Evolutionary conservation across 306 rosid species (phyloP), one percentile per base, ranked within the genome.

Genomic region (Gastrolobium villosum): DNA sequence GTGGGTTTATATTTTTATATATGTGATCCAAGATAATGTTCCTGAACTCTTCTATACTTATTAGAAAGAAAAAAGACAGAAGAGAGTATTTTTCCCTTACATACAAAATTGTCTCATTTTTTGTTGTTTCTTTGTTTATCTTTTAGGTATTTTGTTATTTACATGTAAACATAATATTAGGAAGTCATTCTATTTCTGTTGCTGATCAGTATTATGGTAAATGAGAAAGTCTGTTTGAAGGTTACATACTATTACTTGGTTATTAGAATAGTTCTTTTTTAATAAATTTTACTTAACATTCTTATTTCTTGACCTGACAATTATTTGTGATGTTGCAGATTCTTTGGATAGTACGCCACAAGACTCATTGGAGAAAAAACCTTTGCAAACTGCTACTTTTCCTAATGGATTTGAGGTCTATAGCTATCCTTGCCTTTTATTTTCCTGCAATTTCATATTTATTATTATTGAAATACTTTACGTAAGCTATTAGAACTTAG

Each of bases 391-490:
- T 75, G 80, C 89, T 65, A 86, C 90, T 79, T 93, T 96, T 88
- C 98, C 98, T 64, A 84, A 75, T 76, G 98, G 99, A 81, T 89
- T 91, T 84, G 99, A 96, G 94, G 99, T 96, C 74, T 84, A 82
- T 60, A 71, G 67, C 59, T 66, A 30, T 81, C n/a, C 71, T 60
- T 67, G 7, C 10, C 35, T 28, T 55, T 77, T 39, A 61, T 52
- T 87, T 60, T 13, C 48, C 41, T 53, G 69, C 59, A 39, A 36
- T 65, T 34, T 44, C 46, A 55, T 75, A 53, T 57, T 56, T 61
- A 10, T 45, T 49, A 35, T 15, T 59, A 39, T 37, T 76, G 70
- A 53, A 66, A 61, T 41, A 13, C 35, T 32, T 65, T 71, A 61
- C 52, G 56, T 50, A 65, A 34, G n/a, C 46, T 46, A 43, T 72